These are phyloP conservation scores for Gamsiella multidivaricata DNA, from an alignment of 192 early-diverging fungal species.

Conservation along the genomic window DNA sequence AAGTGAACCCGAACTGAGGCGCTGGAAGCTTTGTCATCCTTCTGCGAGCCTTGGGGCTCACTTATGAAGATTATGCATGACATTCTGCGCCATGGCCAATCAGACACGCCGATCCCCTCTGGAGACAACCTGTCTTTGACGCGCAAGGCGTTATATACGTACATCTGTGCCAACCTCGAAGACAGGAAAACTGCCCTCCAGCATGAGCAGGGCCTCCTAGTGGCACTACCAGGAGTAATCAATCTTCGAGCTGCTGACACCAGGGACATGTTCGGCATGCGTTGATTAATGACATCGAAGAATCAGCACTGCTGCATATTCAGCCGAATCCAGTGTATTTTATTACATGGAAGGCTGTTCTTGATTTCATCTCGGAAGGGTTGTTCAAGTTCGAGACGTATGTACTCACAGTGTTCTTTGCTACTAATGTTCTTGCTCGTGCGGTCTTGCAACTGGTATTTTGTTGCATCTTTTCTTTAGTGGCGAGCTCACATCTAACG, in stretches of 20 bases:
- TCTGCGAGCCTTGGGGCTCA: too few relatives aligned
- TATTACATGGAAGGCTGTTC: not conserved
- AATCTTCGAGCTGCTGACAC: conserved; percentile 16
- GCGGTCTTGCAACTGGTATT: not conserved
- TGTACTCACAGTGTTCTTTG: not conserved
- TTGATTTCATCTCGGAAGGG: conserved; percentile 1
- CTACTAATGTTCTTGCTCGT: not conserved
- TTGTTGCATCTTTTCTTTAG: not conserved
- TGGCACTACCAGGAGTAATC: conserved; percentile 15
- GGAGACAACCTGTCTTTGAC: too few relatives aligned
- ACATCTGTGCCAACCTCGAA: too few relatives aligned
- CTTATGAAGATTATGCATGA: too few relatives aligned
- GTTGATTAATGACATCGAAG: conserved; percentile 23
- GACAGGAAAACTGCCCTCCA: too few relatives aligned
- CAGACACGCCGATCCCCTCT: too few relatives aligned
- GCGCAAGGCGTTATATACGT: too few relatives aligned
- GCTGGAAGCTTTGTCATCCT: too few relatives aligned
- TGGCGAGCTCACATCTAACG: not conserved
- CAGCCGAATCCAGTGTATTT: conserved; percentile 3
- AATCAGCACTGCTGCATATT: conserved; percentile 8
- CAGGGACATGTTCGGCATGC: conserved; percentile 17
- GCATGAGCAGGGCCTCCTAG: conserved; percentile 8
- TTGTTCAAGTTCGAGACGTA: conserved; percentile 1
- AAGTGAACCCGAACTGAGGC: too few relatives aligned
- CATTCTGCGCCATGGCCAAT: too few relatives aligned